Percentiles rank a stretch among this genome's conserved stretches.
Conservation (phyloP, 768 basidiomycete species). For the Gloeostereum incarnatum region DNA sequence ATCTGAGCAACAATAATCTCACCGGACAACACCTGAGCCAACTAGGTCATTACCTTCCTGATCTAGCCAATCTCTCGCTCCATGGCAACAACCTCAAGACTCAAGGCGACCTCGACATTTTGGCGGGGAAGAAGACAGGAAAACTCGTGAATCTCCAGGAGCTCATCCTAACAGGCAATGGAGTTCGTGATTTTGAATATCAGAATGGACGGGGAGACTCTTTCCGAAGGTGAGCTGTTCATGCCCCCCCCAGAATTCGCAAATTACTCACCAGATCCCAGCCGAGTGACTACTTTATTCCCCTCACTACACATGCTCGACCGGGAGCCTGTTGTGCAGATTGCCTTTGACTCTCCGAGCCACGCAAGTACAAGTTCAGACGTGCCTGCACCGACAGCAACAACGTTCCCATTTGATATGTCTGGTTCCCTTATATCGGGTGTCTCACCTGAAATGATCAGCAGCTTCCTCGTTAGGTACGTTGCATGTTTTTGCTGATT, state of each 20-base stretch:
- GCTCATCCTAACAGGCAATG: constrained; percentile 69
- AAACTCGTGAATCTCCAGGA: constrained; percentile 60
- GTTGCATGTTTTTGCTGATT: constrained; percentile 14
- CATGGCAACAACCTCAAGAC: constrained; percentile 66
- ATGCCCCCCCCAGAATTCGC: background rate
- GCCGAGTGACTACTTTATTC: constrained; percentile 77
- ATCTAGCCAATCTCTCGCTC: constrained; percentile 69
- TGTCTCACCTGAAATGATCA: constrained; percentile 58
- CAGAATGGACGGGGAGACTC: constrained; percentile 46
- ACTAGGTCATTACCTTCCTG: constrained; percentile 68
- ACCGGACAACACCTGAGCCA: constrained; percentile 49
- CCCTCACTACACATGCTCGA: constrained; percentile 79
- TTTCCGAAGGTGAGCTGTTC: constrained; percentile 54
- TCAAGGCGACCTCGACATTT: constrained; percentile 62
- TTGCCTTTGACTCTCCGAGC: constrained; percentile 65
- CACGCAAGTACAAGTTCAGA: constrained; percentile 24
- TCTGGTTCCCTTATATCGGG: constrained; percentile 65
- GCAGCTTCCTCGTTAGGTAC: constrained; percentile 71
- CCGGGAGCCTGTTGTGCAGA: constrained; percentile 66
- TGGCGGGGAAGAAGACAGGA: constrained; percentile 47
- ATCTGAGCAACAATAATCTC: constrained; percentile 68
- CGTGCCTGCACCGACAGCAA: constrained; percentile 40
- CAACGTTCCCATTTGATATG: constrained; percentile 76
- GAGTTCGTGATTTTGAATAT: constrained; percentile 53
- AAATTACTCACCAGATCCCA: constrained; percentile 17